phyloP scores from a whole-genome alignment of 1,139 yeast genomes.

The Kluyveromyces sp. region DNA sequence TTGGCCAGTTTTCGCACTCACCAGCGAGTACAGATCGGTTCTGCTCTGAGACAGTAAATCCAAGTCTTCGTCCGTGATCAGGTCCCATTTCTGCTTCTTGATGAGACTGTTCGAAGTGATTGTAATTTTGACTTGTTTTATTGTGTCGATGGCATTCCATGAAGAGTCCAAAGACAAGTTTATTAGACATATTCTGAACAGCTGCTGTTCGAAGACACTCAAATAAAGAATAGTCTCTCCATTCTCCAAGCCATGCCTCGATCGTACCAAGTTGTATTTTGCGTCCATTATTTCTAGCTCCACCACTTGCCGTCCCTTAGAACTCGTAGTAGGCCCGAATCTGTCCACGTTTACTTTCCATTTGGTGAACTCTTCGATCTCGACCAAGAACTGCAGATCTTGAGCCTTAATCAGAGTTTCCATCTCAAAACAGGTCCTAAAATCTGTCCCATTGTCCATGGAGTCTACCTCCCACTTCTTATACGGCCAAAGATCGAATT shows the following conservation, averaged over 20 bases:
- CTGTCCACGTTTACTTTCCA: slow-evolving; percentile 14
- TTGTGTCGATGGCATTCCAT: slow-evolving; percentile 22
- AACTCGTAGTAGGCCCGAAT: slow-evolving; percentile 22
- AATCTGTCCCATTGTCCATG: not conserved
- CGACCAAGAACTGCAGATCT: slow-evolving; percentile 9
- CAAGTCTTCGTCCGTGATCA: slow-evolving; percentile 7
- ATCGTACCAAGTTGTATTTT: slow-evolving; percentile 14
- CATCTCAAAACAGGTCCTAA: slow-evolving; percentile 1
- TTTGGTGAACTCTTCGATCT: slow-evolving; percentile 14
- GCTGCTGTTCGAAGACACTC: slow-evolving; percentile 1
- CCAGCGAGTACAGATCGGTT: slow-evolving; percentile 6
- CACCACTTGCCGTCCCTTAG: slow-evolving; percentile 20
- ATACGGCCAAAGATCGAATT: slow-evolving; percentile 6
- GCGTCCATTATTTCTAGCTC: slow-evolving; percentile 14
- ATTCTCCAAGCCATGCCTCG: slow-evolving; percentile 3
- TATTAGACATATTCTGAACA: slow-evolving; percentile 17
- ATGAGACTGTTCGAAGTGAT: slow-evolving; percentile 7
- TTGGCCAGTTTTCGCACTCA: slow-evolving; percentile 8
- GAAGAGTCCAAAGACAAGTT: slow-evolving; percentile 24
- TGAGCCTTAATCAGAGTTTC: slow-evolving; percentile 7
- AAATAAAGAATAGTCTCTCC: slow-evolving; percentile 1
- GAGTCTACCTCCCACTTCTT: slow-evolving; percentile 2
- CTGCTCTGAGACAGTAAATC: slow-evolving; percentile 4
- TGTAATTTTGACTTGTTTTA: slow-evolving; percentile 14
- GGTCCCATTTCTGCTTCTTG: slow-evolving; percentile 1